phyloP scores from a whole-genome alignment of 164 flowering plant genomes.

The Nymphaea thermarum region DNA sequence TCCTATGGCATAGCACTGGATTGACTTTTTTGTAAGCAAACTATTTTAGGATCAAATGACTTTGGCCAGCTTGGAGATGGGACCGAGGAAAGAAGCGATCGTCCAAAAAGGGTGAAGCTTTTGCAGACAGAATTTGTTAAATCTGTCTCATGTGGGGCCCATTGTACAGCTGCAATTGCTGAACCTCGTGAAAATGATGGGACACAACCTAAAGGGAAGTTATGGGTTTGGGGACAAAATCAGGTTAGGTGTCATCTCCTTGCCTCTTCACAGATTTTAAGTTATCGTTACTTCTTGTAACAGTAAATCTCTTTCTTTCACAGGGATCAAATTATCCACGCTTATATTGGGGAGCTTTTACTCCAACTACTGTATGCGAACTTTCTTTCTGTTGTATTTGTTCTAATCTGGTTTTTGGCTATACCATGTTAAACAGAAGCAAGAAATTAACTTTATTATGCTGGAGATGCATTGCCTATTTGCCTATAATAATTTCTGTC shows the following conservation, averaged over 20 bases:
- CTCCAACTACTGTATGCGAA: conserved; percentile 61
- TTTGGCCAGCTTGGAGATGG: conserved; percentile 99
- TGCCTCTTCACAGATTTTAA: too few relatives aligned
- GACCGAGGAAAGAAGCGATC: conserved; percentile 63
- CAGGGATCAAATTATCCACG: conserved; percentile 93
- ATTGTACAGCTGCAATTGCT: conserved; percentile 72
- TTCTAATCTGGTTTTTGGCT: too few relatives aligned
- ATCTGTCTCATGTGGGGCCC: conserved; percentile 92
- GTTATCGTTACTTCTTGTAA: not conserved
- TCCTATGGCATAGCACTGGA: not conserved
- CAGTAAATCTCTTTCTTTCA: not conserved
- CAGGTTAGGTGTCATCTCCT: conserved; percentile 35
- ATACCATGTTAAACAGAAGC: too few relatives aligned
- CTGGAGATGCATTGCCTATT: too few relatives aligned
- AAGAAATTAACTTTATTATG: too few relatives aligned
- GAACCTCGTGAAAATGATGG: conserved; percentile 90
- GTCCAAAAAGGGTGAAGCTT: conserved; percentile 65
- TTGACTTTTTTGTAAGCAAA: not conserved
- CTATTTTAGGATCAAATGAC: conserved; percentile 69
- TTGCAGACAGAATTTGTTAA: conserved; percentile 76
- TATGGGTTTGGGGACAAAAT: conserved; percentile 99
- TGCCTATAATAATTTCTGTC: too few relatives aligned
- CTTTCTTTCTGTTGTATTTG: not conserved
- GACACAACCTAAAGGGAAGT: conserved; percentile 45
- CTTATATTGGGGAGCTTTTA: conserved; percentile 82